Conservation (phyloP, 2,329 filamentous ascomycete species). For the Zymoseptoria tritici region DNA sequence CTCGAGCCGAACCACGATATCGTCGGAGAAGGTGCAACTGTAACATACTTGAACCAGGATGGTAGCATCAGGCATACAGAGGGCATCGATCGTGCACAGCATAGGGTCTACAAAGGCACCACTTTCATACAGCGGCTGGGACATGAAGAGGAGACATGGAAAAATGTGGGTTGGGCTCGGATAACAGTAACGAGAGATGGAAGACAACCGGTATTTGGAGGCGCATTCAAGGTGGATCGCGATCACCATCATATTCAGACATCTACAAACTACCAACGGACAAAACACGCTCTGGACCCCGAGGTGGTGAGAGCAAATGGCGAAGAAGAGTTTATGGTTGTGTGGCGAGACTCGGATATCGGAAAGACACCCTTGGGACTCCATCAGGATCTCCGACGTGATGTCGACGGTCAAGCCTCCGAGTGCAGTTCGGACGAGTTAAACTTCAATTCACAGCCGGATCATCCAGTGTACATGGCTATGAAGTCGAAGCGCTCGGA, state of each 20-base stretch:
- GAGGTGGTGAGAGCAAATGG: constrained; percentile 44
- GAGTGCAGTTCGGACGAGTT: constrained; percentile 68
- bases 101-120: constrained; percentile 78
- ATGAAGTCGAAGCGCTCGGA: constrained; percentile 47
- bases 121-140: constrained; percentile 58
- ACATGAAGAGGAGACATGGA: constrained; percentile 56
- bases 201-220: constrained; percentile 72
- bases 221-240: constrained; percentile 71
- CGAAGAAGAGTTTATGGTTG: constrained; percentile 71
- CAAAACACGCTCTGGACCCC: constrained; percentile 66
- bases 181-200: constrained; percentile 74
- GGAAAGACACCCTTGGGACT: constrained; percentile 24
- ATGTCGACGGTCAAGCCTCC: constrained; percentile 11
- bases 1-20: constrained; percentile 91
- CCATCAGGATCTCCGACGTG: constrained; percentile 54
- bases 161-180: constrained; percentile 77
- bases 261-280: constrained; percentile 63
- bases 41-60: constrained; percentile 65
- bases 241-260: constrained; percentile 85
- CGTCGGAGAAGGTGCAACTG: constrained; percentile 64
- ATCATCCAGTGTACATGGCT: constrained; percentile 56
- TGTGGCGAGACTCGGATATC: constrained; percentile 89
- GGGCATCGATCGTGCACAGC: constrained; percentile 60
- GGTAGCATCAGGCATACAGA: constrained; percentile 62
- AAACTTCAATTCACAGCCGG: constrained; percentile 65